Percentiles rank a stretch among this genome's conserved stretches.
Conservation (phyloP, 768 basidiomycete genomes). For the Goffeauzyma gilvescens region DNA sequence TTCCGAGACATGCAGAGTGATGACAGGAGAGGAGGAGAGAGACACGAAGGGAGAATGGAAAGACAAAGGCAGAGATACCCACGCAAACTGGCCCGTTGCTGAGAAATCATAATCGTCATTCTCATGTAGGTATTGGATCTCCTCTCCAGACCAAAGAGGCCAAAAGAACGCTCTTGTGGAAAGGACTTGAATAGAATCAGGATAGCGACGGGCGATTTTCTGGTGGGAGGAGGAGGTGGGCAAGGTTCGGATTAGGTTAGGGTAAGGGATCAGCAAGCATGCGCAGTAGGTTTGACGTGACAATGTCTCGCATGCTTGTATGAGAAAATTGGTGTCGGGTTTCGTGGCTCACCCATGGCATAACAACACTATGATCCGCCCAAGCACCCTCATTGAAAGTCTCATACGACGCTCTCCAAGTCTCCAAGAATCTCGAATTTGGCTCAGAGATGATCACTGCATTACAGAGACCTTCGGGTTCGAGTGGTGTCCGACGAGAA, state of each 20-base stretch:
- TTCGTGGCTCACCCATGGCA: conserved; percentile 30
- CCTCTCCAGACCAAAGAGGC: conserved; percentile 32
- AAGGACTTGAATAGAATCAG: conserved; percentile 29
- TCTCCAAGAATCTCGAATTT: conserved; percentile 26
- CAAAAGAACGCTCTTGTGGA: conserved; percentile 31
- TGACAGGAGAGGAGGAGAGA: no score
- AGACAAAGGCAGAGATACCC: no score
- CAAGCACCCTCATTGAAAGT: conserved; percentile 23
- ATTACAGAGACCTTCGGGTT: conserved; percentile 32
- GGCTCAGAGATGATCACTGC: conserved; percentile 28
- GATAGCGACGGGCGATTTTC: conserved; percentile 27
- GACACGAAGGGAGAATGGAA: no score
- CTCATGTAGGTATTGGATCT: conserved; percentile 26
- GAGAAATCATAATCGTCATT: conserved; percentile 22
- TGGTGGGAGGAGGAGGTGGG: conserved; percentile 2
- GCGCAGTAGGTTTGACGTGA: no score
- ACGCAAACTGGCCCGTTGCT: conserved; percentile 27
- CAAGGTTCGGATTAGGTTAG: no score
- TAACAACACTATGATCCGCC: conserved; percentile 27
- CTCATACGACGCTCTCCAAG: conserved; percentile 29
- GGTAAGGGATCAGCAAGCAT: no score
- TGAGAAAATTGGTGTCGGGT: no score
- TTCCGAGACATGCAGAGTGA: no score
- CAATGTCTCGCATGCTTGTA: no score
- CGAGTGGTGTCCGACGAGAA: conserved; percentile 15